These are phyloP conservation scores for Fusarium robinianum DNA, from an alignment of 2,329 filamentous ascomycete species.

Conservation along the genomic window DNA sequence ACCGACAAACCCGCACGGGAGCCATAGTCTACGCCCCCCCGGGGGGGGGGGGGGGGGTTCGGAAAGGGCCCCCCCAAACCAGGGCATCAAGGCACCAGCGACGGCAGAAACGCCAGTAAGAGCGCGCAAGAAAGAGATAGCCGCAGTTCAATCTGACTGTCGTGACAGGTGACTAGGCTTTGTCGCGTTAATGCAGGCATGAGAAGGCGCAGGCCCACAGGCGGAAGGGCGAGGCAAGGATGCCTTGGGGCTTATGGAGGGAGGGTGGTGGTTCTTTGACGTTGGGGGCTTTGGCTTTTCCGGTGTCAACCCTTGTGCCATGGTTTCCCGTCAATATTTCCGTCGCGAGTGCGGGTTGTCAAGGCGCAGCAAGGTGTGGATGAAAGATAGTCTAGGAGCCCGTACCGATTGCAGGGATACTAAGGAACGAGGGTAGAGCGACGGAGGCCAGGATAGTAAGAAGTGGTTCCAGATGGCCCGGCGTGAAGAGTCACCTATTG, in stretches of 20 bases:
- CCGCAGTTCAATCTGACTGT: conserved; percentile 40
- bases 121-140: conserved; percentile 34
- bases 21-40: conserved; percentile 16
- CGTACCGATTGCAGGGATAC: conserved; percentile 23
- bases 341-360: conserved; percentile 29
- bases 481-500: conserved; percentile 38
- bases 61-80: conserved; percentile 24
- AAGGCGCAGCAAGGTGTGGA: conserved; percentile 37
- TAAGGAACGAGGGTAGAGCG: conserved; percentile 14
- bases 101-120: conserved; percentile 37
- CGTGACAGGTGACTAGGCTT: conserved; percentile 40
- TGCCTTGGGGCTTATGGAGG: conserved; percentile 32
- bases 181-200: conserved; percentile 38
- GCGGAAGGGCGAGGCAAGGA: conserved; percentile 32
- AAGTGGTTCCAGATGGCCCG: conserved; percentile 31
- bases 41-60: no score
- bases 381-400: conserved; percentile 28
- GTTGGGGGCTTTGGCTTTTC: conserved; percentile 29
- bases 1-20: conserved; percentile 29
- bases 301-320: conserved; percentile 20
- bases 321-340: conserved; percentile 25
- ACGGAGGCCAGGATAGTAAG: conserved; percentile 19
- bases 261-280: conserved; percentile 23
- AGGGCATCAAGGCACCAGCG: conserved; percentile 39
- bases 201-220: conserved; percentile 34